Evolutionary conservation across 768 basidiomycete species (phyloP).

Genomic region (Coprinellus micaceus): DNA sequence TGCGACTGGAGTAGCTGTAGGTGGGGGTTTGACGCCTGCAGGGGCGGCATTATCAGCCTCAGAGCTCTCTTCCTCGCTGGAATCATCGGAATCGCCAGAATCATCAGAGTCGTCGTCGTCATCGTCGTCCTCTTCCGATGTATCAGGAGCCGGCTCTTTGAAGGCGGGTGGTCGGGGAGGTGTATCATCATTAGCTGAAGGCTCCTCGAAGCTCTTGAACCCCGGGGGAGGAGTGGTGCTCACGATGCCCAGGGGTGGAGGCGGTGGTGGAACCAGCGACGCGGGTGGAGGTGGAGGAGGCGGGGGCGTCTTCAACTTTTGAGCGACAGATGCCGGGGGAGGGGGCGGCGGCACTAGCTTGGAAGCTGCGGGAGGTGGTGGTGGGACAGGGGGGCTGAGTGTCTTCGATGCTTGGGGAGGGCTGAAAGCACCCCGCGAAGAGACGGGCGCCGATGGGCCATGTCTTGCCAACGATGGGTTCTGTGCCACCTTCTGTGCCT

Average conservation of each 20-base stretch:
- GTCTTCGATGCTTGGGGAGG: too few relatives aligned
- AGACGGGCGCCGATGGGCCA: constrained; percentile 26
- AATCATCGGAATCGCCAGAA: constrained; percentile 8
- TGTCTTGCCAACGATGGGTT: constrained; percentile 39
- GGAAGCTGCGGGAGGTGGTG: constrained; percentile 24
- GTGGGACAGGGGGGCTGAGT: constrained; percentile 27
- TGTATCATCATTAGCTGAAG: too few relatives aligned
- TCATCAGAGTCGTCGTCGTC: constrained; percentile 14
- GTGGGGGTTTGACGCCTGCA: neutral
- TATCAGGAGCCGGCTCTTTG: constrained; percentile 61
- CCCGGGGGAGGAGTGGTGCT: neutral
- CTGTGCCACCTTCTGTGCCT: constrained; percentile 63
- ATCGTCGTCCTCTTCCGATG: constrained; percentile 9
- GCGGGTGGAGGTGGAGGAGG: constrained; percentile 32
- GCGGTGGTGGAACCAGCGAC: constrained; percentile 21
- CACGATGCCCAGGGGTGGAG: constrained; percentile 10
- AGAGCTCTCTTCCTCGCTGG: constrained; percentile 5
- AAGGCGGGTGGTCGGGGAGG: too few relatives aligned
- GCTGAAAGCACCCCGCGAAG: too few relatives aligned
- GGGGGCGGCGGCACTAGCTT: constrained; percentile 23
- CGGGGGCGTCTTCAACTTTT: constrained; percentile 26
- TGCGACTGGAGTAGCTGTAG: neutral
- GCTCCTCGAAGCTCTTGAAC: too few relatives aligned
- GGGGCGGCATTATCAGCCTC: neutral
- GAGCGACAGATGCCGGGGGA: constrained; percentile 24